Evolutionary conservation across 768 basidiomycete species (phyloP), one percentile per base, ranked within the genome.

Genomic region (Tephrocybe sp.): DNA sequence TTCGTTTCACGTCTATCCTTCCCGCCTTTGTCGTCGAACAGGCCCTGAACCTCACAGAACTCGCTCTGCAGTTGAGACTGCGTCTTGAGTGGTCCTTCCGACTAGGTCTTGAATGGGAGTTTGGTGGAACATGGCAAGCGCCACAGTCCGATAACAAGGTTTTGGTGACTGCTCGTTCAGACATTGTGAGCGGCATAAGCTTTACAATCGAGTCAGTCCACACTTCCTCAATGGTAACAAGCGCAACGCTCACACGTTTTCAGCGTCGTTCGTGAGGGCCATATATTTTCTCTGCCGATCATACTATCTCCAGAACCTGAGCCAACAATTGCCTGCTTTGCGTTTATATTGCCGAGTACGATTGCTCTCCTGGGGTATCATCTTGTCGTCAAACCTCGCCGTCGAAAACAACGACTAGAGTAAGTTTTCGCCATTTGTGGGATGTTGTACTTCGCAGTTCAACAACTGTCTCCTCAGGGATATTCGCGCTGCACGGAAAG

Each of bases 401-500:
- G 77, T 48, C 78, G 76, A 25, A 69, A 66, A 41, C 73, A 73
- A 57, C 76, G 84, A 60, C 62, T 76, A 40, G 69, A 70, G 85
- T 85, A 56, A 66, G 79, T 61, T 27, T 25, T 44, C 1, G 2
- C 39, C 15, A 36, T 25, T 2, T 9, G 39, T 11, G 27, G 24
- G 3, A 29, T 12, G 37, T 3, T 6, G n/a, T 7, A 3, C 12
- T 57, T 27, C 44, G 34, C 23, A 42, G 55, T 44, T 41, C 22
- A 18, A 29, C 34, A 19, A 36, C 22, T 30, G 21, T 23, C 39
- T 18, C 19, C n/a, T 7, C 61, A 92, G 89, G 48, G 80, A 83
- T 61, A 79, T 93, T 59, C 78, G 77, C 24, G 75, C 82, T 31
- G 78, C 86, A 29, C 79, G 83, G 45, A 78, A 75, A 54, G 77